Conservation (phyloP, 2,329 filamentous ascomycete genomes). For the Daldinia eschscholtzii region DNA sequence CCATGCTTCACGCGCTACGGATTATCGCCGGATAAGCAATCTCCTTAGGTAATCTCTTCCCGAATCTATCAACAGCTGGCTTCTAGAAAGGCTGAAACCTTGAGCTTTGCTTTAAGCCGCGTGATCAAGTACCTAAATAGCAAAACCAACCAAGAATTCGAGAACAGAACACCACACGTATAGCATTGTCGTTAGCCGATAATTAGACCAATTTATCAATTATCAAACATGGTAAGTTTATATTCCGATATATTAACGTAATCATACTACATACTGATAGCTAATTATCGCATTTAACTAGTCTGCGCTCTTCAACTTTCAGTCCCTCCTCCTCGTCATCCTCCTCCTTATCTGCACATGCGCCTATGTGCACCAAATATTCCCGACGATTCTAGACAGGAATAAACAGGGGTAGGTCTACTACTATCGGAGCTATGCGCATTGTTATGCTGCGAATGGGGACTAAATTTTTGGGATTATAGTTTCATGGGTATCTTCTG, state of each 20-base stretch:
- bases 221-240: slow-evolving; percentile 35
- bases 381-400: slow-evolving; percentile 89
- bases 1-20: slow-evolving; percentile 22
- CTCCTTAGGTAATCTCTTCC: slow-evolving; percentile 28
- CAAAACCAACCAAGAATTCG: background rate
- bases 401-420: slow-evolving; percentile 85
- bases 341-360: slow-evolving; percentile 96
- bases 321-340: slow-evolving; percentile 93
- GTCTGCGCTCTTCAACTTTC: slow-evolving; percentile 99
- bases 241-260: slow-evolving; percentile 15
- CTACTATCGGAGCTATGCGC: slow-evolving; percentile 23
- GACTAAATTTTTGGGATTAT: slow-evolving; percentile 24
- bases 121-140: background rate
- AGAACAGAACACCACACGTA: slow-evolving; percentile 6
- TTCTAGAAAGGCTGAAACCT: slow-evolving; percentile 26
- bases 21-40: slow-evolving; percentile 22
- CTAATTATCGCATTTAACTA: slow-evolving; percentile 57
- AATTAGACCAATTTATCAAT: slow-evolving; percentile 30
- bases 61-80: slow-evolving; percentile 33
- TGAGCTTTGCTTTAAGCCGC: background rate
- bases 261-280: background rate
- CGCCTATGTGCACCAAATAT: slow-evolving; percentile 90
- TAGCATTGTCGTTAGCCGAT: background rate
- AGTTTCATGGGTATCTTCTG: slow-evolving; percentile 90
- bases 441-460: background rate